A percentile compares a stretch with the other conserved stretches of the same genome.
Conservation (phyloP, 192 early-diverging fungal species). For the Polychytrium aggregatum region DNA sequence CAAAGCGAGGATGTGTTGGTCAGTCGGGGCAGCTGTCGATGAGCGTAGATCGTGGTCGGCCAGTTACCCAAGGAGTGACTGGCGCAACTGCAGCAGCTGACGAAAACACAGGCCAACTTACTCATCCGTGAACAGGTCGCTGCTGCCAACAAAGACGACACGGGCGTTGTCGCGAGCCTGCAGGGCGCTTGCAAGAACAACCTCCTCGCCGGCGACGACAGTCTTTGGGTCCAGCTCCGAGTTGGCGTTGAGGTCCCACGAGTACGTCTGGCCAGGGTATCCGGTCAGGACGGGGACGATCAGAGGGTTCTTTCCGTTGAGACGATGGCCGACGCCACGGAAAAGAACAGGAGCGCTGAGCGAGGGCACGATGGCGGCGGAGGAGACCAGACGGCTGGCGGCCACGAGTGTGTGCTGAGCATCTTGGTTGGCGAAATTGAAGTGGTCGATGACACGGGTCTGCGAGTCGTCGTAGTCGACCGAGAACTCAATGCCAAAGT, state of each 20-base stretch:
- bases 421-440: conserved; percentile 21
- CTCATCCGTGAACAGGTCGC: conserved; percentile 70
- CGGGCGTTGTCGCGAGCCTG: conserved; percentile 86
- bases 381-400: conserved; percentile 31
- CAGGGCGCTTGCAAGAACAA: conserved; percentile 70
- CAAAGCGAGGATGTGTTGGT: too few relatives aligned
- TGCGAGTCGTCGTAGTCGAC: conserved; percentile 69
- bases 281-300: conserved; percentile 49
- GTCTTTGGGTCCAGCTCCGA: conserved; percentile 22
- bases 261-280: conserved; percentile 50
- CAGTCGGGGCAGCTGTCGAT: too few relatives aligned
- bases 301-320: conserved; percentile 52
- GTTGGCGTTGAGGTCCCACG: conserved; percentile 33
- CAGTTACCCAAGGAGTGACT: too few relatives aligned
- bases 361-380: conserved; percentile 22
- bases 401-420: conserved; percentile 46
- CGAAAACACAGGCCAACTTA: too few relatives aligned
- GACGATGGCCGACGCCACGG: conserved; percentile 65
- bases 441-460: conserved; percentile 62
- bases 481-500: conserved; percentile 82
- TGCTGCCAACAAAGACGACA: conserved; percentile 69
- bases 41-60: too few relatives aligned
- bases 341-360: conserved; percentile 44
- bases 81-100: too few relatives aligned
- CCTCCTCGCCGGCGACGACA: conserved; percentile 40